These are phyloP conservation scores for Podospora anserina DNA, from an alignment of 495 filamentous ascomycete genomes.

Conservation along the genomic window DNA sequence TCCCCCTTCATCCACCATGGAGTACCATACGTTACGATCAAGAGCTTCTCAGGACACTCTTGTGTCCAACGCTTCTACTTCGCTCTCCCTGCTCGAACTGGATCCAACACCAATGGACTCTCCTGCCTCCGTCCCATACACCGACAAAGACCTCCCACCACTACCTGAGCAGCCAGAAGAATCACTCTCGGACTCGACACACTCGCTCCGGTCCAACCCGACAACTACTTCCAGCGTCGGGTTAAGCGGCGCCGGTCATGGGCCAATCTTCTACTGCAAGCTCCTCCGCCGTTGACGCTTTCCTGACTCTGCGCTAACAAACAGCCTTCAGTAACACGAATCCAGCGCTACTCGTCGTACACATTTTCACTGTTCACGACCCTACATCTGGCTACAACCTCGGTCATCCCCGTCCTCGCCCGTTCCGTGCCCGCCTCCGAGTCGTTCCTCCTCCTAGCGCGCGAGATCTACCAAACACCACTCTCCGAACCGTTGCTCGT, in stretches of 20 bases:
- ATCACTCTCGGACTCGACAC: conserved; percentile 24
- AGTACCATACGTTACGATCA: conserved; percentile 25
- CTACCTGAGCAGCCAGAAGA: conserved; percentile 31
- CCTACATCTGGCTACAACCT: conserved; percentile 78
- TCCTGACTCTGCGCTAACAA: conserved; percentile 6
- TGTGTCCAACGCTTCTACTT: conserved; percentile 22
- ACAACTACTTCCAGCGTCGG: conserved; percentile 40
- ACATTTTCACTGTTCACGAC: conserved; percentile 74
- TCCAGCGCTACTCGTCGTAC: conserved; percentile 86
- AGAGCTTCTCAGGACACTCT: conserved; percentile 52
- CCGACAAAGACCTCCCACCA: conserved; percentile 56
- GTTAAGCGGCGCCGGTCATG: conserved; percentile 52
- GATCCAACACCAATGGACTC: conserved; percentile 79
- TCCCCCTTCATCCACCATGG: conserved; percentile 26
- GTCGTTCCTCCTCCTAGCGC: conserved; percentile 64
- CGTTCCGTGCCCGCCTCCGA: conserved; percentile 54
- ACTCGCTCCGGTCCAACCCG: conserved; percentile 25
- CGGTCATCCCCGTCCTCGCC: conserved; percentile 63
- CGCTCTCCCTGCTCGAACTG: conserved; percentile 58
- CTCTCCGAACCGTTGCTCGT: conserved; percentile 62
- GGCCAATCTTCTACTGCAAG: conserved; percentile 62
- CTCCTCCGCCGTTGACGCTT: conserved; percentile 15
- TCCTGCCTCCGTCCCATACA: conserved; percentile 40
- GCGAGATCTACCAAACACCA: conserved; percentile 79
- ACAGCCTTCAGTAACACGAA: conserved; percentile 59